A percentile compares a stretch with the other conserved stretches of the same genome.
These are phyloP conservation scores for Endothia cerciana DNA, from an alignment of 2,329 filamentous ascomycete genomes.

Conservation along the genomic window DNA sequence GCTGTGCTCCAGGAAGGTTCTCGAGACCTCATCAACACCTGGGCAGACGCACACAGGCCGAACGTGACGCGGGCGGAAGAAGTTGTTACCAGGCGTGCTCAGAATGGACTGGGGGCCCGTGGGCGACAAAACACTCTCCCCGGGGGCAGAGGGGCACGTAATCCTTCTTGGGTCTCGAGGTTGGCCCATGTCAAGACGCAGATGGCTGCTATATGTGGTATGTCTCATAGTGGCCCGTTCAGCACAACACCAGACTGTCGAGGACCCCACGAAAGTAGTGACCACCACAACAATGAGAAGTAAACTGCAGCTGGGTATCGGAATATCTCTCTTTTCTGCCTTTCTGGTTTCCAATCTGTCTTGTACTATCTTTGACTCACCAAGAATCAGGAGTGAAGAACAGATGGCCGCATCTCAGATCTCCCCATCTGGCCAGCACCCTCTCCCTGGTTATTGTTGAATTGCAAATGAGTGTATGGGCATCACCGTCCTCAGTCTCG, in stretches of 20 bases:
- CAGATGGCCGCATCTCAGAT: conserved; percentile 2
- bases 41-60: too few species aligned
- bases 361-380: conserved; percentile 14
- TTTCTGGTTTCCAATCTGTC: conserved; percentile 23
- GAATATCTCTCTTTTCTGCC: conserved; percentile 16
- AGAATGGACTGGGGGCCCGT: too few species aligned
- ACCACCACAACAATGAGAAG: not conserved
- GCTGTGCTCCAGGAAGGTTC: too few species aligned
- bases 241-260: not conserved
- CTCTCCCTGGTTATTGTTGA: not conserved
- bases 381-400: conserved; percentile 16
- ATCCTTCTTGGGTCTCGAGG: too few species aligned
- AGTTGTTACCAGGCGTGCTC: too few species aligned
- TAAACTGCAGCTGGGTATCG: conserved; percentile 14
- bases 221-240: not conserved
- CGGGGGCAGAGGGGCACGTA: too few species aligned
- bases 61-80: too few species aligned
- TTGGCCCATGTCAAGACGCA: too few species aligned
- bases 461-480: conserved; percentile 22
- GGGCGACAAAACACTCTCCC: too few species aligned
- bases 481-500: conserved; percentile 10
- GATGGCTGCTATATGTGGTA: too few species aligned
- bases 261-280: not conserved
- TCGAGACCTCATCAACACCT: too few species aligned
- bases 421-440: conserved; percentile 14